Evolutionary conservation across 768 basidiomycete genomes (phyloP).

Genomic region (Suillus spraguei): DNA sequence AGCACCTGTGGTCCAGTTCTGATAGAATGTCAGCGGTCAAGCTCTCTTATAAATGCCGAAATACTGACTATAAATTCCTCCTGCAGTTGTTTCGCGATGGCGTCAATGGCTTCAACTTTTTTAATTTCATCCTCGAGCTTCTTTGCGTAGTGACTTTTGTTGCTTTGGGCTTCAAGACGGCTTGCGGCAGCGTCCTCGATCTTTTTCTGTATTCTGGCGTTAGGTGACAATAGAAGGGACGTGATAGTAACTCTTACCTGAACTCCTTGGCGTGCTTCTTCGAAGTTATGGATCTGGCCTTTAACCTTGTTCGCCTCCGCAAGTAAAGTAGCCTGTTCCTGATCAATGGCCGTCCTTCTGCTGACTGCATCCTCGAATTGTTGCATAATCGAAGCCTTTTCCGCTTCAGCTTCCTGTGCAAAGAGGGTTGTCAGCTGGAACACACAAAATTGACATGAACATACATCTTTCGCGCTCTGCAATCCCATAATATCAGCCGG

Average conservation of each 20-base stretch:
- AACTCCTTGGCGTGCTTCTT: slow-evolving; percentile 42
- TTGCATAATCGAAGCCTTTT: slow-evolving; percentile 46
- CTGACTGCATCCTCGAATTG: slow-evolving; percentile 52
- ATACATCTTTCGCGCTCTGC: slow-evolving; percentile 54
- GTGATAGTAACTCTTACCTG: slow-evolving; percentile 39
- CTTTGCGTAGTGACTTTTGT: slow-evolving; percentile 46
- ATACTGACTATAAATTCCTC: slow-evolving; percentile 61
- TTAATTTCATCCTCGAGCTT: slow-evolving; percentile 56
- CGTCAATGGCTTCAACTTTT: slow-evolving; percentile 47
- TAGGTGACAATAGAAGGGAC: neutral
- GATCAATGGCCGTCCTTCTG: slow-evolving; percentile 51
- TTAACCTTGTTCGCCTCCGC: slow-evolving; percentile 49
- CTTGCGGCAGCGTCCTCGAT: slow-evolving; percentile 50
- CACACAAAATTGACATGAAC: slow-evolving; percentile 18
- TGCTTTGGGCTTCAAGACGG: slow-evolving; percentile 53
- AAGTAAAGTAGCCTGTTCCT: slow-evolving; percentile 45
- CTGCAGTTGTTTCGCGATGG: slow-evolving; percentile 50
- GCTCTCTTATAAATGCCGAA: neutral
- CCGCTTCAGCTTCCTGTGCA: slow-evolving; percentile 54
- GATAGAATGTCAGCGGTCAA: neutral
- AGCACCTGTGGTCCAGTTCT: slow-evolving; percentile 72
- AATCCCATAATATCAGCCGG: slow-evolving; percentile 63
- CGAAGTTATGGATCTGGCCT: slow-evolving; percentile 52
- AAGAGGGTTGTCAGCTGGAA: slow-evolving; percentile 11
- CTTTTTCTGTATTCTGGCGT: slow-evolving; percentile 41